phyloP scores from a whole-genome alignment of 1,284 basidiomycete species.

The Melampsora abietis-canadensis region DNA sequence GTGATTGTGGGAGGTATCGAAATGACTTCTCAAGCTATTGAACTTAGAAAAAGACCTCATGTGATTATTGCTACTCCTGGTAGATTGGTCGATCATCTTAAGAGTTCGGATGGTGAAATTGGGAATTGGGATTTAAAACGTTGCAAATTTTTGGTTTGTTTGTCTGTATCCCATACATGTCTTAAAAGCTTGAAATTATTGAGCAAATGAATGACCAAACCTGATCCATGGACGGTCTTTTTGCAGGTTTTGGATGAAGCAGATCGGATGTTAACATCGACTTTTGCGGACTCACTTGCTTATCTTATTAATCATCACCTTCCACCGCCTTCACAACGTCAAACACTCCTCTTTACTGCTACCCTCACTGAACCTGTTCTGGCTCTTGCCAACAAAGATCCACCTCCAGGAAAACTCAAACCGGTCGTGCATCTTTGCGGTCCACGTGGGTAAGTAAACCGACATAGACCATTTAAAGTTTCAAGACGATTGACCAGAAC shows the following conservation, averaged over 20 bases:
- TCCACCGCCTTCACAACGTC: slow-evolving; percentile 68
- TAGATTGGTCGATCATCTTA: slow-evolving; percentile 83
- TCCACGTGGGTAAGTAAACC: slow-evolving; percentile 62
- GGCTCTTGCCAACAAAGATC: slow-evolving; percentile 68
- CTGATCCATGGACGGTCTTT: background rate
- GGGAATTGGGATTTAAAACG: slow-evolving; percentile 79
- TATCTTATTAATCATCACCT: slow-evolving; percentile 70
- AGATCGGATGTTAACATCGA: slow-evolving; percentile 82
- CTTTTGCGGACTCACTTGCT: slow-evolving; percentile 81
- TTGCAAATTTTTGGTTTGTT: slow-evolving; percentile 75
- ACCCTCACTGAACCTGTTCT: slow-evolving; percentile 87
- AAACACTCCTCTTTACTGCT: slow-evolving; percentile 95
- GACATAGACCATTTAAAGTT: slow-evolving; percentile 25
- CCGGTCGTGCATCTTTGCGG: slow-evolving; percentile 83
- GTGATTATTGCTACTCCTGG: slow-evolving; percentile 95
- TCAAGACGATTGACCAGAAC: slow-evolving; percentile 5
- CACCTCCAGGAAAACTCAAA: slow-evolving; percentile 74
- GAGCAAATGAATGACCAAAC: background rate
- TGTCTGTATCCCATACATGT: background rate
- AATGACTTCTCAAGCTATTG: slow-evolving; percentile 89
- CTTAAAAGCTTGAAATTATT: background rate
- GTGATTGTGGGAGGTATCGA: slow-evolving; percentile 98
- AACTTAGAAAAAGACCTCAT: slow-evolving; percentile 80
- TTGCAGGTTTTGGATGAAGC: slow-evolving; percentile 88
- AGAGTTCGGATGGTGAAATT: slow-evolving; percentile 63